A percentile compares a stretch with the other conserved stretches of the same genome.
Conservation (phyloP, 805 yeast species). For the Lipomyces starkeyi region DNA sequence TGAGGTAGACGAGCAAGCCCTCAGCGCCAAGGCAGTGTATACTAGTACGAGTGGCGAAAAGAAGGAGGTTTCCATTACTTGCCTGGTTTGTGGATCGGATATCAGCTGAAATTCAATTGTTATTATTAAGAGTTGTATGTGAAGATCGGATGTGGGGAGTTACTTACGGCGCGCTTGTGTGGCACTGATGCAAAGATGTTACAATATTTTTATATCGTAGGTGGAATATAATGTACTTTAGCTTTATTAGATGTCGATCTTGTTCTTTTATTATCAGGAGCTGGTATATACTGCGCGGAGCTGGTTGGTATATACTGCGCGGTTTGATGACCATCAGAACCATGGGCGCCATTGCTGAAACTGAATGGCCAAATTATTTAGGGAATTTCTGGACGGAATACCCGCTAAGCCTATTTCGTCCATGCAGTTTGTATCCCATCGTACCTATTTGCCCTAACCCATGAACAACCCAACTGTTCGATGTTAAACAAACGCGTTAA, state of each 20-base stretch:
- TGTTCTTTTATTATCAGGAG: neutral
- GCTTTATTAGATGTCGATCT: neutral
- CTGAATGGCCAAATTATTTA: too few relatives aligned
- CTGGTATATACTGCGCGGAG: too few relatives aligned
- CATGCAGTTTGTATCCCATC: too few relatives aligned
- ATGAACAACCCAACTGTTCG: too few relatives aligned
- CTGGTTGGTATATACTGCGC: too few relatives aligned
- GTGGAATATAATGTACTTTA: neutral
- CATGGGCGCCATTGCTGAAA: too few relatives aligned
- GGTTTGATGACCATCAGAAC: too few relatives aligned
- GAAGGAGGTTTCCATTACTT: slow-evolving; percentile 20
- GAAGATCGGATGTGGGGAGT: too few relatives aligned
- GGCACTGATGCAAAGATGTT: neutral
- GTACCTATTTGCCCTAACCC: too few relatives aligned
- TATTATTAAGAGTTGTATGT: neutral
- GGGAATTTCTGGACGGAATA: too few relatives aligned
- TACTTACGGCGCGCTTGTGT: neutral
- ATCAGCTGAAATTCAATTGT: neutral
- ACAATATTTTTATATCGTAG: neutral
- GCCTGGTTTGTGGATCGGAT: slow-evolving; percentile 9
- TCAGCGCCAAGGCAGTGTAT: slow-evolving; percentile 21
- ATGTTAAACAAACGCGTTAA: too few relatives aligned
- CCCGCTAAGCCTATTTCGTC: too few relatives aligned
- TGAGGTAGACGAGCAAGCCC: slow-evolving; percentile 7
- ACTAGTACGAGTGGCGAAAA: slow-evolving; percentile 7